A percentile compares a stretch with the other conserved stretches of the same genome.
Conservation (phyloP, 768 basidiomycete genomes). For the Mycena metata region DNA sequence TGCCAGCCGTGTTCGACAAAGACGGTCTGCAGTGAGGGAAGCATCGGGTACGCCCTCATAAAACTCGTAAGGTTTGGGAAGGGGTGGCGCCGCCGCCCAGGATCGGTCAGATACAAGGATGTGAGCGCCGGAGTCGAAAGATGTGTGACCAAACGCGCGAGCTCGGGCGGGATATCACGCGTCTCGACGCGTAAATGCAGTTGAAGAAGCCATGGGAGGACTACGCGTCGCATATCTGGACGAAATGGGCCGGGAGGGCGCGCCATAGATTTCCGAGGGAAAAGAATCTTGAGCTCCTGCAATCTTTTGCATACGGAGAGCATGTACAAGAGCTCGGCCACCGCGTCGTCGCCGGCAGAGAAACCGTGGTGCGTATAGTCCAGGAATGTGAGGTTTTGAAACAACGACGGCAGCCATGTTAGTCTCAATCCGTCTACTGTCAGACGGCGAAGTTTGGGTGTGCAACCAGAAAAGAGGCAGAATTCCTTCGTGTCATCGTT, state of each 20-base stretch:
- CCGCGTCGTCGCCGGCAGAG: slow-evolving; percentile 67
- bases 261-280: slow-evolving; percentile 56
- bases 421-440: slow-evolving; percentile 76
- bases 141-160: slow-evolving; percentile 64
- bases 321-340: slow-evolving; percentile 70
- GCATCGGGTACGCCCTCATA: slow-evolving; percentile 57
- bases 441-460: slow-evolving; percentile 68
- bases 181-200: slow-evolving; percentile 67
- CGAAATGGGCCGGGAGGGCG: slow-evolving; percentile 44
- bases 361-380: slow-evolving; percentile 84
- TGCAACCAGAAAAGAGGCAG: slow-evolving; percentile 70
- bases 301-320: slow-evolving; percentile 67
- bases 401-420: slow-evolving; percentile 73
- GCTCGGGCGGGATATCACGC: slow-evolving; percentile 72
- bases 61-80: slow-evolving; percentile 64
- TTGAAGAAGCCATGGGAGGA: slow-evolving; percentile 60
- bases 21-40: slow-evolving; percentile 55
- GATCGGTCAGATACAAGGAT: slow-evolving; percentile 63
- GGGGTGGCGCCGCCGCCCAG: slow-evolving; percentile 49
- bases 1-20: slow-evolving; percentile 64
- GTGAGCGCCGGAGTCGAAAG: slow-evolving; percentile 63
- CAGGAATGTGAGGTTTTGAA: slow-evolving; percentile 70
- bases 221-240: slow-evolving; percentile 48
- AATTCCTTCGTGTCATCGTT: slow-evolving; percentile 83
- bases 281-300: slow-evolving; percentile 67